A percentile compares a stretch with the other conserved stretches of the same genome.
These are phyloP conservation scores for Leccinum longicurvipes DNA, from an alignment of 768 basidiomycete genomes.

Conservation along the genomic window DNA sequence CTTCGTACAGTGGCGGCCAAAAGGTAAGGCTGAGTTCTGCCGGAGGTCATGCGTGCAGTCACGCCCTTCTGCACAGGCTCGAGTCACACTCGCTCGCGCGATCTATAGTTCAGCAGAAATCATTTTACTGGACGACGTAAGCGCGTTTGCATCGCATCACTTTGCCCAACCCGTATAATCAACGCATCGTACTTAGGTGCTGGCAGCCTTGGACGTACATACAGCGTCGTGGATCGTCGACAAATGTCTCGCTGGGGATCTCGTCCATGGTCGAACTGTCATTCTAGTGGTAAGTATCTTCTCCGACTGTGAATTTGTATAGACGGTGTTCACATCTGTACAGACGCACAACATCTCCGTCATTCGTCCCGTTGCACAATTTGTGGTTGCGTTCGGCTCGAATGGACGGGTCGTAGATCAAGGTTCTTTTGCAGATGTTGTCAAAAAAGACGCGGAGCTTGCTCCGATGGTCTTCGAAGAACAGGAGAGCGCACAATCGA, in stretches of 20 bases:
- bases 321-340: neutral
- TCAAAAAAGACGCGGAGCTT: neutral
- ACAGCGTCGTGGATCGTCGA: constrained; percentile 2
- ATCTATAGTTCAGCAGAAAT: neutral
- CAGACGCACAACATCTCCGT: neutral
- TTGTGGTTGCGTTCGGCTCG: neutral
- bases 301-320: neutral
- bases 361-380: neutral
- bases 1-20: neutral
- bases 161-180: neutral
- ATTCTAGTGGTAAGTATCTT: constrained; percentile 1
- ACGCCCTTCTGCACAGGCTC: neutral
- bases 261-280: neutral
- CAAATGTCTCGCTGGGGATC: neutral
- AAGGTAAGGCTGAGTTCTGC: neutral
- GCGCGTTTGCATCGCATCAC: neutral
- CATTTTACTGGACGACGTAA: neutral
- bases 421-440: neutral
- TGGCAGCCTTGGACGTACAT: constrained; percentile 1
- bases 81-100: constrained; percentile 1
- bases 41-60: too few relatives aligned
- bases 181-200: neutral
- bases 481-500: neutral
- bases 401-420: neutral
- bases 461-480: neutral